phyloP scores from a whole-genome alignment of 345 rosid genomes.

The Hibiscus trionum region DNA sequence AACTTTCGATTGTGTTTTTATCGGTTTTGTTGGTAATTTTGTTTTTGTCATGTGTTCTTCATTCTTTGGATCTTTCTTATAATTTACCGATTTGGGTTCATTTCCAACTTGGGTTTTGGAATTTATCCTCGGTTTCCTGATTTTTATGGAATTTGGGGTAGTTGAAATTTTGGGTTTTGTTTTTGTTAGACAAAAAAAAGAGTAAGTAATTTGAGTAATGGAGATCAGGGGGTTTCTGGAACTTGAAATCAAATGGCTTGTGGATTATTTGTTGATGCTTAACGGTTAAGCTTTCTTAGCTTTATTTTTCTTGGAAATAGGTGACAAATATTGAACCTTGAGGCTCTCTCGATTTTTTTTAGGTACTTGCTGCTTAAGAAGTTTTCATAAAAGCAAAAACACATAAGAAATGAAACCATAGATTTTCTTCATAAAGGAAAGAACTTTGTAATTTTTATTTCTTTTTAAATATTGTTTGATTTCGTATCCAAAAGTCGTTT shows the following conservation, averaged over 20 bases:
- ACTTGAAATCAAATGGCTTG: not conserved
- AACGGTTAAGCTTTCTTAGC: not conserved
- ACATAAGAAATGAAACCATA: too few species aligned
- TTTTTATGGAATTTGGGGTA: not conserved
- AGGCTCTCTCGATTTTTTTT: too few species aligned
- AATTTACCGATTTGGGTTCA: not conserved
- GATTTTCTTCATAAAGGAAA: not conserved
- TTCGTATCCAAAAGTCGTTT: not conserved
- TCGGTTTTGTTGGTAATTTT: not conserved
- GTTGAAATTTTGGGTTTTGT: not conserved
- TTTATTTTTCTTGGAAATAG: not conserved
- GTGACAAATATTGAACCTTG: not conserved
- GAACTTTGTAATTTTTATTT: not conserved
- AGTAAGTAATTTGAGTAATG: not conserved
- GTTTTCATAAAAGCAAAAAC: too few species aligned
- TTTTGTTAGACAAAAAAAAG: not conserved
- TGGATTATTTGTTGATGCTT: not conserved
- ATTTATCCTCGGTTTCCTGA: not conserved
- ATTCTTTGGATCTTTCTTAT: not conserved
- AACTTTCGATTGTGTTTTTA: not conserved
- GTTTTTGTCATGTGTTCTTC: not conserved
- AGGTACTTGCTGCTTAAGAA: too few species aligned
- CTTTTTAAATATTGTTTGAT: not conserved
- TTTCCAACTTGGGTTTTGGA: not conserved
- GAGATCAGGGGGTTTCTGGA: not conserved